A percentile compares a stretch with the other conserved stretches of the same genome.
These are phyloP conservation scores for Diaporthe ilicicola DNA, from an alignment of 2,329 filamentous ascomycete genomes.

Conservation along the genomic window DNA sequence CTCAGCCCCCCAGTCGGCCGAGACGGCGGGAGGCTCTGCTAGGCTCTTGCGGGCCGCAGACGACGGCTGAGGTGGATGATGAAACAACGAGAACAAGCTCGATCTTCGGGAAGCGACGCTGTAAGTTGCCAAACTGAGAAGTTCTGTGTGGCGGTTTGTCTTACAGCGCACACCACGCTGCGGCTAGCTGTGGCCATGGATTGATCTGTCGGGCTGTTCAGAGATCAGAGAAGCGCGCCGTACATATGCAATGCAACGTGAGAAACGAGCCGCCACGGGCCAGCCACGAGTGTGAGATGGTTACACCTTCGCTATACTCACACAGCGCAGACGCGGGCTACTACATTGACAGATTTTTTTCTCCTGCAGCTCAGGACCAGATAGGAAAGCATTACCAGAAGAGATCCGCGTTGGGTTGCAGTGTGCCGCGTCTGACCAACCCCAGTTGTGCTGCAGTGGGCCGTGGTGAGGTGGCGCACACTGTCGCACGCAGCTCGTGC, in stretches of 20 bases:
- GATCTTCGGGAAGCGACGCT: not conserved
- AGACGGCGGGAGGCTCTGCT: not conserved
- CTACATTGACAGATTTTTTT: no score
- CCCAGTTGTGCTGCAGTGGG: conserved; percentile 1
- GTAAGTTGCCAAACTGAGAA: not conserved
- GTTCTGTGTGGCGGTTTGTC: not conserved
- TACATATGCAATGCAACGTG: not conserved
- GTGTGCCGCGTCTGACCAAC: not conserved
- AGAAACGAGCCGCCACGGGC: not conserved
- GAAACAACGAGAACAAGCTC: not conserved
- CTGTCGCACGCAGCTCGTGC: not conserved
- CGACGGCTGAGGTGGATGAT: not conserved
- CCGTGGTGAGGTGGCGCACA: not conserved
- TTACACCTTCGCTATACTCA: conserved; percentile 3
- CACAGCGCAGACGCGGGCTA: not conserved
- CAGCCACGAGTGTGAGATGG: not conserved
- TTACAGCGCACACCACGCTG: not conserved
- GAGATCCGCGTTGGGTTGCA: not conserved
- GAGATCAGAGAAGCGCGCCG: conserved; percentile 17
- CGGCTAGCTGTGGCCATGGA: conserved; percentile 7
- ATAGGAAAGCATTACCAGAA: not conserved
- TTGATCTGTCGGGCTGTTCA: no score
- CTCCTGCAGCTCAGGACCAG: not conserved
- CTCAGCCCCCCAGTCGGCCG: conserved; percentile 3
- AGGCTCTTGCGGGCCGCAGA: not conserved